phyloP scores from a whole-genome alignment of 1,139 yeast genomes.

The Candida sojae region DNA sequence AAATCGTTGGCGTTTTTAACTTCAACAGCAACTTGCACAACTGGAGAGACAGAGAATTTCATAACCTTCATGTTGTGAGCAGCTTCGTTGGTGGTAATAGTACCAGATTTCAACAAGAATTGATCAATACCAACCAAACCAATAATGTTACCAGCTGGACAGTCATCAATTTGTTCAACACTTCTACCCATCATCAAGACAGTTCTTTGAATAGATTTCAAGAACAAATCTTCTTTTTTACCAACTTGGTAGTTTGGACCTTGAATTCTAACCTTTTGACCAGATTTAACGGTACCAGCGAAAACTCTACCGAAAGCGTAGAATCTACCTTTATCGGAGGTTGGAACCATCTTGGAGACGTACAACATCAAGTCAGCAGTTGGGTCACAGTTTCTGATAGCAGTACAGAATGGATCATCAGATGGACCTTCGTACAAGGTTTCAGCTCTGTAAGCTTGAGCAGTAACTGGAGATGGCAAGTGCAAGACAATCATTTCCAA shows the following conservation, averaged over 20 bases:
- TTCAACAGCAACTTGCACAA: slow-evolving; percentile 99
- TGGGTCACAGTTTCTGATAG: slow-evolving; percentile 99
- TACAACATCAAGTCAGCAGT: slow-evolving; percentile 97
- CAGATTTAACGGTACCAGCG: slow-evolving; percentile 98
- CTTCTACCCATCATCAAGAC: slow-evolving; percentile 99
- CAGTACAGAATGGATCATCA: slow-evolving; percentile 88
- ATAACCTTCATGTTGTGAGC: slow-evolving; percentile 99
- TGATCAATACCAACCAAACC: slow-evolving; percentile 99
- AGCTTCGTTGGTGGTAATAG: slow-evolving; percentile 93
- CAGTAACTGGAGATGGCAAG: slow-evolving; percentile 99
- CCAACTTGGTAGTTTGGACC: slow-evolving; percentile 99
- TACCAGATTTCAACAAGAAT: slow-evolving; percentile 99
- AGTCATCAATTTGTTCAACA: slow-evolving; percentile 98
- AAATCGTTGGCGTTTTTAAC: slow-evolving; percentile 99
- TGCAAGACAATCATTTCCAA: slow-evolving; percentile 98
- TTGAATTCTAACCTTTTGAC: slow-evolving; percentile 99
- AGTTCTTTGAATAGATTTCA: slow-evolving; percentile 98
- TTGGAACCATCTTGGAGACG: slow-evolving; percentile 99
- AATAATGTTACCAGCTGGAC: slow-evolving; percentile 99
- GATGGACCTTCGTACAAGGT: slow-evolving; percentile 99
- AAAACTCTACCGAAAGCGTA: slow-evolving; percentile 99
- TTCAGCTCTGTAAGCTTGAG: slow-evolving; percentile 99
- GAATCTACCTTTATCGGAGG: slow-evolving; percentile 99
- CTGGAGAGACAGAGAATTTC: slow-evolving; percentile 99
- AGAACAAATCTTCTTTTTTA: slow-evolving; percentile 95